These are phyloP conservation scores for Mycena venus DNA, from an alignment of 768 basidiomycete genomes.

Conservation along the genomic window DNA sequence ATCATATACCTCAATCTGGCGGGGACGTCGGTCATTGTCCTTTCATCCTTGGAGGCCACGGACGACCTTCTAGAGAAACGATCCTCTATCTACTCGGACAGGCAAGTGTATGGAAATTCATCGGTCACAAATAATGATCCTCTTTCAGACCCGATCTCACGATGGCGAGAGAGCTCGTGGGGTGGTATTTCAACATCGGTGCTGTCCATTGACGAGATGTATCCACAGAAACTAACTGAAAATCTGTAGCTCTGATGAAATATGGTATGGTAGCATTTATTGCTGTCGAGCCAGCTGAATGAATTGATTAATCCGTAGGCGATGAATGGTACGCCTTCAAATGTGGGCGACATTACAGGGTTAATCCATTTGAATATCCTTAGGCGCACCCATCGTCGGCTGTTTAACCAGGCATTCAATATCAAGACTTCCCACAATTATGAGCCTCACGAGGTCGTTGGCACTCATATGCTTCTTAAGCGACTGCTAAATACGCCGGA, in stretches of 20 bases:
- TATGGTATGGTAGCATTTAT: slow-evolving; percentile 6
- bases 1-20: slow-evolving; percentile 43
- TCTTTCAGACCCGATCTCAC: neutral
- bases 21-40: slow-evolving; percentile 42
- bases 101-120: slow-evolving; percentile 2
- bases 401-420: slow-evolving; percentile 7
- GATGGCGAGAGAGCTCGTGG: slow-evolving; percentile 22
- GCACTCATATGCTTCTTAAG: slow-evolving; percentile 21
- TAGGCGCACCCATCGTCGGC: slow-evolving; percentile 15
- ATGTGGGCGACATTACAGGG: neutral
- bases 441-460: neutral
- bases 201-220: neutral
- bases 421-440: neutral
- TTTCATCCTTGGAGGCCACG: slow-evolving; percentile 48
- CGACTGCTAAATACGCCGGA: slow-evolving; percentile 19
- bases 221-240: neutral
- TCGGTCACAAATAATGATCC: too few relatives aligned
- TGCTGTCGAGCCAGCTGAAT: neutral
- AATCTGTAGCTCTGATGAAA: slow-evolving; percentile 20
- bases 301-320: neutral
- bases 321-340: slow-evolving; percentile 2
- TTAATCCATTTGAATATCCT: neutral
- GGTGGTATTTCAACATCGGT: too few relatives aligned
- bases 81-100: slow-evolving; percentile 38
- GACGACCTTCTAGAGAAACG: slow-evolving; percentile 51